These are phyloP conservation scores for Adansonia gregorii DNA, from an alignment of 441 rosid genomes.

Conservation along the genomic window DNA sequence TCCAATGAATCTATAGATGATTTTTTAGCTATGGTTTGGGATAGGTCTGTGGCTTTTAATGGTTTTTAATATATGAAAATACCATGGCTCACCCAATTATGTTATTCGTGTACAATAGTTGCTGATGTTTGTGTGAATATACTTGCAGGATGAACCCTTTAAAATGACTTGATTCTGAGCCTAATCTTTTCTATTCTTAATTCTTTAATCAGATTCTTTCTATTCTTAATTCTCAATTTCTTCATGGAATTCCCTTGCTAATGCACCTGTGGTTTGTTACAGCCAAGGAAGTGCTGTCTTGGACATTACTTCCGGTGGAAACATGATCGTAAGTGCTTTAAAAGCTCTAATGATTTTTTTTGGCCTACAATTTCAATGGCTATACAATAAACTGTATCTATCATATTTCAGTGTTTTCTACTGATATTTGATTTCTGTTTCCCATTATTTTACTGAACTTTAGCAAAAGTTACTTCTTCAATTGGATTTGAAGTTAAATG, in stretches of 20 bases:
- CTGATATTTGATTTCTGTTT: conserved; percentile 9
- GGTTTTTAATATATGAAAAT: conserved; percentile 3
- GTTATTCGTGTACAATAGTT: background rate
- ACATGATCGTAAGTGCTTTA: conserved; percentile 66
- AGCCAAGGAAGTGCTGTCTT: conserved; percentile 80
- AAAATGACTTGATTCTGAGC: conserved; percentile 12
- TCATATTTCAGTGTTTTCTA: conserved; percentile 11
- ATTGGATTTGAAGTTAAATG: conserved; percentile 5
- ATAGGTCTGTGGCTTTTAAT: conserved; percentile 5
- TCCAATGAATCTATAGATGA: background rate
- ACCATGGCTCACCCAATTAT: background rate
- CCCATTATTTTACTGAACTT: conserved; percentile 9
- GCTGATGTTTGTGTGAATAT: background rate
- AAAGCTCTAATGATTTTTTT: background rate
- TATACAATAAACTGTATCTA: background rate
- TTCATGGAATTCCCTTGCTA: conserved; percentile 26
- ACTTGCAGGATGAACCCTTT: conserved; percentile 1
- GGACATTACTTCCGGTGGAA: conserved; percentile 83
- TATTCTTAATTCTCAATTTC: conserved; percentile 19
- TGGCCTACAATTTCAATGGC: conserved; percentile 11
- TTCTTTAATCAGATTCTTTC: background rate
- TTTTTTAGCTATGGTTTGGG: conserved; percentile 9
- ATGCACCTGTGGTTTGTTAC: conserved; percentile 38
- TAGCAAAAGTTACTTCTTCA: conserved; percentile 4
- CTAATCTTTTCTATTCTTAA: conserved; percentile 16